A percentile compares a stretch with the other conserved stretches of the same genome.
These are phyloP conservation scores for Yamadazyma endophytica DNA, from an alignment of 805 yeast genomes.

Conservation along the genomic window DNA sequence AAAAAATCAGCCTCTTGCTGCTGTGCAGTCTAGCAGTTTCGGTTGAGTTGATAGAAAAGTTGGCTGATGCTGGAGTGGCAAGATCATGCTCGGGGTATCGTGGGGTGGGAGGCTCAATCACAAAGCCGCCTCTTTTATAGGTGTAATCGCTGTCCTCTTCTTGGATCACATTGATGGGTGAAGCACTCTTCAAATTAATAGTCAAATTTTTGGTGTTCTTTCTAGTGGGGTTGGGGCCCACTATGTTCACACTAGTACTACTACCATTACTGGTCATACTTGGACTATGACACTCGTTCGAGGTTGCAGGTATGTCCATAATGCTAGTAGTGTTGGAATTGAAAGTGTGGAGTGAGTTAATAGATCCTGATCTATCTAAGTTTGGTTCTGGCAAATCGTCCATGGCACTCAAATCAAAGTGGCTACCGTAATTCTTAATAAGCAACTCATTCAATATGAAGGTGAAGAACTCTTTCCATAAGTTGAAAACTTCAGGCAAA, in stretches of 20 bases:
- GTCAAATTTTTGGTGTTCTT: constrained; percentile 28
- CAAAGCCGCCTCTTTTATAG: constrained; percentile 10
- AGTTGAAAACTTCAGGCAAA: constrained; percentile 7
- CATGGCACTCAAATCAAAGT: constrained; percentile 2
- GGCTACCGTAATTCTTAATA: constrained; percentile 7
- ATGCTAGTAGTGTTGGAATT: constrained; percentile 2
- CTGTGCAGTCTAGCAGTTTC: constrained; percentile 10
- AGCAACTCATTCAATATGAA: constrained; percentile 14
- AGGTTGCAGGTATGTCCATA: too few species aligned
- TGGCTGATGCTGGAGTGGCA: constrained; percentile 10
- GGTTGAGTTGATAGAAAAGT: constrained; percentile 9
- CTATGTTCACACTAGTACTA: too few species aligned
- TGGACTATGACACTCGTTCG: too few species aligned
- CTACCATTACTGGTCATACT: too few species aligned
- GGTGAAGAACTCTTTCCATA: constrained; percentile 20
- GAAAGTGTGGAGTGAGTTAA: constrained; percentile 4
- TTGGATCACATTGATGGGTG: constrained; percentile 4
- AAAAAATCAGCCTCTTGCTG: constrained; percentile 14
- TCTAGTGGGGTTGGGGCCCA: too few species aligned
- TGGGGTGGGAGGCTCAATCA: constrained; percentile 12
- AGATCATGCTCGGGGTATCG: constrained; percentile 4
- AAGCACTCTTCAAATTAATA: too few species aligned
- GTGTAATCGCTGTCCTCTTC: constrained; percentile 8
- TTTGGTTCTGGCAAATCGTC: constrained; percentile 11
- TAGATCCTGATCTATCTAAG: constrained; percentile 5